Evolutionary conservation across 495 filamentous ascomycete genomes (phyloP).

Genomic region (Peziza echinospora): DNA sequence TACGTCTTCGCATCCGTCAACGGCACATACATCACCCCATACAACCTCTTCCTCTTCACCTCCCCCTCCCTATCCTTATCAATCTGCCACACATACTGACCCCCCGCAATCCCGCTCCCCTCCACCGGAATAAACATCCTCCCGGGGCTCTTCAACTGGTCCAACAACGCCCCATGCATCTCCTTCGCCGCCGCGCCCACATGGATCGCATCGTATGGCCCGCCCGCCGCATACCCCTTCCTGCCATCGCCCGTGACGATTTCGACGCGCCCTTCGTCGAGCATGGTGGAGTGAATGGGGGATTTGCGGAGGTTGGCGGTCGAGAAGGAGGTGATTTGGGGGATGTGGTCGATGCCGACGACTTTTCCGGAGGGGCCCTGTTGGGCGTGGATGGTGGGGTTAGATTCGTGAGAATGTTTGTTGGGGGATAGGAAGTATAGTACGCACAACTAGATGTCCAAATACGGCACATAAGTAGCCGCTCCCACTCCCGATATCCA

Average conservation of each 20-base stretch:
- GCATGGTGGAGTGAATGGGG: slow-evolving; percentile 36
- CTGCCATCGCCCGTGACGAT: slow-evolving; percentile 72
- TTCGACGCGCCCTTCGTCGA: slow-evolving; percentile 37
- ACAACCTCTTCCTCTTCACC: slow-evolving; percentile 50
- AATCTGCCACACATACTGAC: slow-evolving; percentile 73
- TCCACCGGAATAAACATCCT: slow-evolving; percentile 74
- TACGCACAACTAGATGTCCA: slow-evolving; percentile 48
- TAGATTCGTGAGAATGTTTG: background rate
- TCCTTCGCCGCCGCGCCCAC: slow-evolving; percentile 70
- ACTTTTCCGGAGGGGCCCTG: slow-evolving; percentile 28
- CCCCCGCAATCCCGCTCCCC: slow-evolving; percentile 6
- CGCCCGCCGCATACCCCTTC: slow-evolving; percentile 38
- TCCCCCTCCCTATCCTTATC: slow-evolving; percentile 66
- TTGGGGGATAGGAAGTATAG: slow-evolving; percentile 1
- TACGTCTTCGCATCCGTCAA: slow-evolving; percentile 48
- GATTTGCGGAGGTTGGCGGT: slow-evolving; percentile 53
- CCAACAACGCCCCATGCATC: slow-evolving; percentile 49
- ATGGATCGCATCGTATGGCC: slow-evolving; percentile 67
- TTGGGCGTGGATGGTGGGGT: background rate
- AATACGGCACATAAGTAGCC: slow-evolving; percentile 85
- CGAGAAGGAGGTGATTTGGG: slow-evolving; percentile 49
- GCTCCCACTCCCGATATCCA: slow-evolving; percentile 78
- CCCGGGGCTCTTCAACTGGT: slow-evolving; percentile 61
- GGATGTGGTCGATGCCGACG: slow-evolving; percentile 79
- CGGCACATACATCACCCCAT: slow-evolving; percentile 82